These are phyloP conservation scores for Ambrosia hybrid DNA, from an alignment of 140 eudicot genomes.

Conservation along the genomic window DNA sequence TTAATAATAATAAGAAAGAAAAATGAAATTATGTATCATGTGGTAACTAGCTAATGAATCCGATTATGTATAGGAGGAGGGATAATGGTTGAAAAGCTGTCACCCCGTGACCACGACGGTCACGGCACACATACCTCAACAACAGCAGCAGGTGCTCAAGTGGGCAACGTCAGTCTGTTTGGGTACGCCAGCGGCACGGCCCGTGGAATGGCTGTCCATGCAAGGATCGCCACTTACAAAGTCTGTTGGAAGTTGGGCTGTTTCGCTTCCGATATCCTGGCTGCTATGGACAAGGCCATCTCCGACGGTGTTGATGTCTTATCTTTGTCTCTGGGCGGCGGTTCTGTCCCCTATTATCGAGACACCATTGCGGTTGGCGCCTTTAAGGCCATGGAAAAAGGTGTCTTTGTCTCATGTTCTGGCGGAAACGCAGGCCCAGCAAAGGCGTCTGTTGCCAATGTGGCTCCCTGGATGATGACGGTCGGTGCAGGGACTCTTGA, in stretches of 20 bases:
- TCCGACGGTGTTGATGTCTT: conserved; percentile 76
- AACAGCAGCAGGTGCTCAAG: conserved; percentile 67
- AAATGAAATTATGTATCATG: too few species aligned
- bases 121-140: conserved; percentile 92
- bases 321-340: conserved; percentile 78
- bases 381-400: conserved; percentile 77
- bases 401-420: conserved; percentile 77
- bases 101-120: conserved; percentile 82
- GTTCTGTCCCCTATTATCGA: conserved; percentile 52
- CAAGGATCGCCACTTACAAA: conserved; percentile 71
- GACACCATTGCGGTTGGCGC: conserved; percentile 82
- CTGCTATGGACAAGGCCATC: conserved; percentile 79
- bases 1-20: too few species aligned
- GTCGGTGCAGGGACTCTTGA: conserved; percentile 94
- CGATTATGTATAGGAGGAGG: conserved; percentile 21
- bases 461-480: conserved; percentile 94
- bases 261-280: conserved; percentile 71
- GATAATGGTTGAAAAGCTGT: conserved; percentile 31
- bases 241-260: conserved; percentile 81
- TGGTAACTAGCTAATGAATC: too few species aligned
- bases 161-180: conserved; percentile 61
- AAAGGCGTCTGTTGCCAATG: conserved; percentile 55
- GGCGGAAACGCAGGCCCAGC: conserved; percentile 88
- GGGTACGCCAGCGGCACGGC: conserved; percentile 85
- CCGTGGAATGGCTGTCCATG: conserved; percentile 81